Conservation (phyloP, 352 stramenopile genomes). For the Globisporangium mamillatum region DNA sequence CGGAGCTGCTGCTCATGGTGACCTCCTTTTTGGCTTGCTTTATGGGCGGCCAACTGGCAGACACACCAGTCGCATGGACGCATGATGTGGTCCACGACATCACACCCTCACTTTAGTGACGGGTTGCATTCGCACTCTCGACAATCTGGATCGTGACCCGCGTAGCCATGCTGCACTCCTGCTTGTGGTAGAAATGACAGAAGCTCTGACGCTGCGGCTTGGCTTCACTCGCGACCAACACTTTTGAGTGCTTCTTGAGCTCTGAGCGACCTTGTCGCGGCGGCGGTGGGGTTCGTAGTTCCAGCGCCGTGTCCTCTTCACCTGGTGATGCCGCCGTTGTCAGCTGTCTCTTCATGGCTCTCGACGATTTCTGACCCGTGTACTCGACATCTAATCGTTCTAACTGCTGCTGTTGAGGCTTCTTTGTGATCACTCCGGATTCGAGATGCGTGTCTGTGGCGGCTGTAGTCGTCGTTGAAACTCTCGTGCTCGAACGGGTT, state of each 20-base stretch:
- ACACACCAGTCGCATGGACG: not conserved
- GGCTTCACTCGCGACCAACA: constrained; percentile 39
- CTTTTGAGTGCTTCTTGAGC: constrained; percentile 60
- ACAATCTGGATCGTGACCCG: constrained; percentile 27
- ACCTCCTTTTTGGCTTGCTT: constrained; percentile 1
- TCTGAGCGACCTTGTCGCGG: constrained; percentile 22
- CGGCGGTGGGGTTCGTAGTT: constrained; percentile 21
- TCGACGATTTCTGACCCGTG: constrained; percentile 13
- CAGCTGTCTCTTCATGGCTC: constrained; percentile 3
- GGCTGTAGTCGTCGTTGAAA: not conserved
- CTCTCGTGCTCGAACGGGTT: not conserved
- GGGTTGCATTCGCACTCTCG: constrained; percentile 9
- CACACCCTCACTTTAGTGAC: constrained; percentile 6
- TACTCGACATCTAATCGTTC: constrained; percentile 40
- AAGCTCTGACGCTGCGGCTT: constrained; percentile 48
- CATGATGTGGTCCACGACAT: constrained; percentile 3
- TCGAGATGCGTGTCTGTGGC: not conserved
- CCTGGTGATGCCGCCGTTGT: constrained; percentile 11
- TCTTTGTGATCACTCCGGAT: constrained; percentile 2
- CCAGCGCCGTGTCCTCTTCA: constrained; percentile 18
- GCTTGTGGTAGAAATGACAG: constrained; percentile 60
- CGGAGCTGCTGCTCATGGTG: constrained; percentile 16
- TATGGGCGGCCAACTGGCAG: not conserved
- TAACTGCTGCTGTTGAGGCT: constrained; percentile 11
- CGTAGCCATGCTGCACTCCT: constrained; percentile 45